Evolutionary conservation across 192 early-diverging fungal genomes (phyloP), one percentile per base, ranked within the genome.

Genomic region (Chytriomyces confervae): DNA sequence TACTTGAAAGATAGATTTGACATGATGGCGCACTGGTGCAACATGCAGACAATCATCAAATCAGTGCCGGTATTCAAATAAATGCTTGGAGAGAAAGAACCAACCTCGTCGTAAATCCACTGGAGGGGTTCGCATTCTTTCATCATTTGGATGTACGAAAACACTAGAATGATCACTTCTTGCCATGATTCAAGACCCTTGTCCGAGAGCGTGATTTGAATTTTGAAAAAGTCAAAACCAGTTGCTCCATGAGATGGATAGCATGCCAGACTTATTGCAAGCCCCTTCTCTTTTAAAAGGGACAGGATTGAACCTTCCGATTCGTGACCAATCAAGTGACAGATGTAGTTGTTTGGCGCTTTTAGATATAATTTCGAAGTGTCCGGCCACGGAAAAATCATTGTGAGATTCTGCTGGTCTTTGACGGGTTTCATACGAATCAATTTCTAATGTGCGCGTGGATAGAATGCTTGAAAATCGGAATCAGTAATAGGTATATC

Each of bases 311-410:
- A 97, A 10, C 97, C 97, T 29, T 83, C 82, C 43, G 91, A 91
- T 81, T 98, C 96, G 83, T 97, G 95, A 0, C 96, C 96, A 73
- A 99, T 90, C 64, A 97, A 86, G 79, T 96, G 95, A n/a, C 90
- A 90, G 50, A 95, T 76, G 81, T 97, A 97, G 10, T 88, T 79
- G 16, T 86, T 85, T 27, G 96, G 93, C 81, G 93, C 84, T 16
- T 80, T 68, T 44, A 66, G 20, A 74, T 86, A 84, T 44, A 77
- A 24, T 6, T 87, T 86, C 69, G 86, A 85, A 69, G 91, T 86
- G 65, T 96, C 95, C 2, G 94, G 94, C 80, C 95, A 93, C 50
- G 95, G 93, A 80, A 96, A 96, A 10, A 89, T 90, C 72, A 99
- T 72, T 49, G 92, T 90, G 50, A 98, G 80, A 47, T 84, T 82